Evolutionary conservation across 345 rosid species (phyloP).

Genomic region (Lumnitzera littorea): DNA sequence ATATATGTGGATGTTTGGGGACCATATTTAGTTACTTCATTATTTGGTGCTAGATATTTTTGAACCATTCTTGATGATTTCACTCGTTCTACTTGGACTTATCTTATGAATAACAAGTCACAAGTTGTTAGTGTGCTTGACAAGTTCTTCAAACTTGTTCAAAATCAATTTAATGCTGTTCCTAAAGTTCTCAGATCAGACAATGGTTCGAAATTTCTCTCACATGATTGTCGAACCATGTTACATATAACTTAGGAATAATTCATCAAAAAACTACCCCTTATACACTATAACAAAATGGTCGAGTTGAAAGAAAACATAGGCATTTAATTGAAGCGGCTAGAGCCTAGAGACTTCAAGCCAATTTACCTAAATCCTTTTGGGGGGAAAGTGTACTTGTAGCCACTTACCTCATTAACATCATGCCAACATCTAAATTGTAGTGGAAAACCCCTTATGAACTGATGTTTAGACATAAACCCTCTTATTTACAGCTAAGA

Average conservation of each 20-base stretch:
- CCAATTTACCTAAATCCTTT: neutral
- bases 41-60: neutral
- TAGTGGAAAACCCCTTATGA: too few species aligned
- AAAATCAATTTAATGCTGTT: too few species aligned
- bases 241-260: too few species aligned
- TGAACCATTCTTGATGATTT: neutral
- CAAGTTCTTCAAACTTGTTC: too few species aligned
- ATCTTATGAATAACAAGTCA: neutral
- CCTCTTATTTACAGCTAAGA: too few species aligned
- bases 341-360: neutral
- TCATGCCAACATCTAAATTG: too few species aligned
- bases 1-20: neutral
- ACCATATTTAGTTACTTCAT: too few species aligned
- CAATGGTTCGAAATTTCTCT: too few species aligned
- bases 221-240: too few species aligned
- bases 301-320: neutral
- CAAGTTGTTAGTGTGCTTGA: neutral
- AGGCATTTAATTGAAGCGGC: neutral
- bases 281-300: neutral
- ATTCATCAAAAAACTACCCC: neutral
- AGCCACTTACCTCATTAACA: neutral
- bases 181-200: too few species aligned
- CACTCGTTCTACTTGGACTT: neutral
- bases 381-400: neutral
- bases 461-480: too few species aligned